These are phyloP conservation scores for Priceomyces haplophilus DNA, from an alignment of 805 yeast genomes.

Conservation along the genomic window DNA sequence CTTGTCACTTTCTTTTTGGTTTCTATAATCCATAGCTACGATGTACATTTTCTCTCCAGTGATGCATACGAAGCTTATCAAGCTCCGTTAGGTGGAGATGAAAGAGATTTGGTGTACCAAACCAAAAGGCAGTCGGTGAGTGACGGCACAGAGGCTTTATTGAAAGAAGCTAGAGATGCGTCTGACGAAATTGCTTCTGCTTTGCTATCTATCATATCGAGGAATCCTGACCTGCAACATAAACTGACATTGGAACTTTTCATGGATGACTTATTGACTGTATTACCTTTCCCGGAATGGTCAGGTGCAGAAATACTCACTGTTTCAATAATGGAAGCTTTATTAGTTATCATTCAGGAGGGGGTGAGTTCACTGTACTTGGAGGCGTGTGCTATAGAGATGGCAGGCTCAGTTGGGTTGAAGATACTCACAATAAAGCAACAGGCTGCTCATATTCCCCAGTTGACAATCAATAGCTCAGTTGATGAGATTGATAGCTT, in stretches of 20 bases:
- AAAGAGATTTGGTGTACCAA: not conserved
- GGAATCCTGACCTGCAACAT: slow-evolving; percentile 24
- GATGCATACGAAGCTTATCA: slow-evolving; percentile 7
- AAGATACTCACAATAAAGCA: slow-evolving; percentile 40
- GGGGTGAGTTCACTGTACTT: slow-evolving; percentile 37
- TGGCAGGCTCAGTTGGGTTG: slow-evolving; percentile 60
- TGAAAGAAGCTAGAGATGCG: slow-evolving; percentile 8
- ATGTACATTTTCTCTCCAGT: slow-evolving; percentile 11
- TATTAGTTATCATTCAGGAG: slow-evolving; percentile 39
- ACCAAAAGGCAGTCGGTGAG: slow-evolving; percentile 5
- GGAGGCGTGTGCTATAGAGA: slow-evolving; percentile 55
- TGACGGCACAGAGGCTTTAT: not conserved
- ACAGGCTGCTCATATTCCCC: not conserved
- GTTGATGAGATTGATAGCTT: slow-evolving; percentile 5
- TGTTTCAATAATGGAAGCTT: slow-evolving; percentile 39
- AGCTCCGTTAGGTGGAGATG: not conserved
- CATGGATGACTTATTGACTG: slow-evolving; percentile 51
- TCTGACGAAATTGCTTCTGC: slow-evolving; percentile 27
- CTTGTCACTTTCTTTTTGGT: slow-evolving; percentile 46
- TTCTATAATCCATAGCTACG: slow-evolving; percentile 40
- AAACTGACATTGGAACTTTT: slow-evolving; percentile 49
- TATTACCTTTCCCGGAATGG: slow-evolving; percentile 59
- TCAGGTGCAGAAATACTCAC: slow-evolving; percentile 55
- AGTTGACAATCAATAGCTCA: slow-evolving; percentile 5
- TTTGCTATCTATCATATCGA: slow-evolving; percentile 15